These are phyloP conservation scores for Achaetomiella virescens DNA, from an alignment of 495 filamentous ascomycete species.

Conservation along the genomic window DNA sequence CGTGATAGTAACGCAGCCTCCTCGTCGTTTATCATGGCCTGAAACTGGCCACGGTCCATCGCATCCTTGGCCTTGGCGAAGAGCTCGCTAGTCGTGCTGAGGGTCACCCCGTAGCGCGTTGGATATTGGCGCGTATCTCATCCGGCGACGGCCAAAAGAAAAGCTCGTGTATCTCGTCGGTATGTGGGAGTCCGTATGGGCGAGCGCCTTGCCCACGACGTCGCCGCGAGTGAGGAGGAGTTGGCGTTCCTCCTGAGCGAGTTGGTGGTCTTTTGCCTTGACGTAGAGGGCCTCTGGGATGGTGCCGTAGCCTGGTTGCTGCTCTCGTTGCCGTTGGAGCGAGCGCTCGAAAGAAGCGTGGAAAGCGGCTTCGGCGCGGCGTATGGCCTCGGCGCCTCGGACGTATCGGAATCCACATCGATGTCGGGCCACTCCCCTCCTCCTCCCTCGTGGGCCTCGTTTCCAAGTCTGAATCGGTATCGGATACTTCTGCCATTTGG, in stretches of 20 bases:
- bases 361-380: no score
- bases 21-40: neutral
- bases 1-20: neutral
- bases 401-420: no score
- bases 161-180: slow-evolving; percentile 4
- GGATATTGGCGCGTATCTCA: slow-evolving; percentile 7
- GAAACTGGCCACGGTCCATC: neutral
- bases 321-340: neutral
- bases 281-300: neutral
- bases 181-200: neutral
- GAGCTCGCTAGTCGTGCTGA: slow-evolving; percentile 4
- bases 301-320: neutral
- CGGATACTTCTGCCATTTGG: no score
- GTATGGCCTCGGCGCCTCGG: no score
- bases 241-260: slow-evolving; percentile 2
- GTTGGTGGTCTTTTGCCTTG: slow-evolving; percentile 8
- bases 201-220: neutral
- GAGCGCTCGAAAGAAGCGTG: no score
- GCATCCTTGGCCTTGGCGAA: slow-evolving; percentile 5
- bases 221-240: slow-evolving; percentile 5
- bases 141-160: neutral
- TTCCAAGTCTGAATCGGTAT: no score
- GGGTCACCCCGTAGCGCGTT: slow-evolving; percentile 1
- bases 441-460: no score
- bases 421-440: no score